Evolutionary conservation across 2,329 filamentous ascomycete species (phyloP).

Genomic region (Fusarium tricinctum): DNA sequence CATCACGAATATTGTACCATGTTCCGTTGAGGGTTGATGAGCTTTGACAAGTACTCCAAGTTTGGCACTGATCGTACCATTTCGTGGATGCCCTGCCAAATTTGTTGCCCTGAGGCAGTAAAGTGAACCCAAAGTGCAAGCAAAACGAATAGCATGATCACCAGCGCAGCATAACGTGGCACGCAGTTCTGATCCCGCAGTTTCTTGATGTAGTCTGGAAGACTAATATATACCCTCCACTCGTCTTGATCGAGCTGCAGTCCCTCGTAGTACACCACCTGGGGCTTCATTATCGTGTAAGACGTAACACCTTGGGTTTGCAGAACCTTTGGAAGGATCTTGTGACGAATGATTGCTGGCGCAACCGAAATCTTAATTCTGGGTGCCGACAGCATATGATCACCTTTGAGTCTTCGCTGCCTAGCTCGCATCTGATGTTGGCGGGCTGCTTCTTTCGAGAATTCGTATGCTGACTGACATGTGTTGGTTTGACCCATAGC

Average conservation of each 20-base stretch:
- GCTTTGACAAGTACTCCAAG: neutral
- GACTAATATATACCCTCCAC: constrained; percentile 24
- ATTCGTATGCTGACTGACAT: constrained; percentile 33
- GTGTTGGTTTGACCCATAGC: constrained; percentile 42
- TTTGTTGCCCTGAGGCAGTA: constrained; percentile 18
- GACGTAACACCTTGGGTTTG: constrained; percentile 29
- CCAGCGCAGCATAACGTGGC: constrained; percentile 28
- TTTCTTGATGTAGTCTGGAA: constrained; percentile 42
- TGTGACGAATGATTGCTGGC: constrained; percentile 48
- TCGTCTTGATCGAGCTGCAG: constrained; percentile 43
- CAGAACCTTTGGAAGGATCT: constrained; percentile 14
- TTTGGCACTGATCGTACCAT: constrained; percentile 2
- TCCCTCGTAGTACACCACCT: constrained; percentile 52
- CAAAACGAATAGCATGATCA: constrained; percentile 26
- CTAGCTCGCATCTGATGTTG: constrained; percentile 11
- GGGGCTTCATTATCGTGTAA: constrained; percentile 46
- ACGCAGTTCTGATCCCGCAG: constrained; percentile 29
- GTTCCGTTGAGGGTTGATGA: neutral
- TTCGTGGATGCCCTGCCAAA: constrained; percentile 14
- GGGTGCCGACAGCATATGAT: constrained; percentile 23
- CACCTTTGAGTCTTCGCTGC: neutral
- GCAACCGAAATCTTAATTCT: constrained; percentile 53
- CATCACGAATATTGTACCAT: neutral
- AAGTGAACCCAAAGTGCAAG: constrained; percentile 15
- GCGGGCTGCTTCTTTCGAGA: constrained; percentile 27